These are phyloP conservation scores for Trypanosoma boissoni DNA, from an alignment of 208 protist species.

Conservation along the genomic window DNA sequence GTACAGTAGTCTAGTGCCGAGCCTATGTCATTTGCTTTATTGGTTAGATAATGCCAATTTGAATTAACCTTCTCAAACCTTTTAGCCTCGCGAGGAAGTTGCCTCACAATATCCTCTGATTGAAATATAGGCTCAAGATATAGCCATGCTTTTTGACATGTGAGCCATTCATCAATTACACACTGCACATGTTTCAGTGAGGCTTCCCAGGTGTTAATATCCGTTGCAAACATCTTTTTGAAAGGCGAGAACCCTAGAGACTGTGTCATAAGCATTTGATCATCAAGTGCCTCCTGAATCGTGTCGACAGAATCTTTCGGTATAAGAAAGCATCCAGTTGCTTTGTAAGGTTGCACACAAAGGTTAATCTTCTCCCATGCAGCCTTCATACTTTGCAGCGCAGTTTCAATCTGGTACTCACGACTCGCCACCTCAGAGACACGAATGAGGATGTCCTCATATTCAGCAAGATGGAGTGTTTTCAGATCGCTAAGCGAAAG, in stretches of 20 bases:
- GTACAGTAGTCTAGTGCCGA: constrained; percentile 85
- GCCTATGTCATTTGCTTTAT: constrained; percentile 74
- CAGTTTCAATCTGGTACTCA: constrained; percentile 95
- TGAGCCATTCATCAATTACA: constrained; percentile 94
- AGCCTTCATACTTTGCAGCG: constrained; percentile 93
- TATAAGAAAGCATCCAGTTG: constrained; percentile 93
- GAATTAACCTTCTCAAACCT: constrained; percentile 93
- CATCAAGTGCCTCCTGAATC: constrained; percentile 94
- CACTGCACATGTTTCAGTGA: constrained; percentile 87
- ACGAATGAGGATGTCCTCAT: constrained; percentile 85
- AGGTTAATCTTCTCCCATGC: constrained; percentile 91
- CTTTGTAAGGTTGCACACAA: constrained; percentile 84
- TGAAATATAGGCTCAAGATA: constrained; percentile 97
- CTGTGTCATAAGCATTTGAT: constrained; percentile 96
- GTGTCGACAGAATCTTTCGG: constrained; percentile 89
- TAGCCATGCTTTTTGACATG: constrained; percentile 94
- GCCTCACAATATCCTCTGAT: constrained; percentile 94
- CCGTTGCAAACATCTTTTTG: constrained; percentile 96
- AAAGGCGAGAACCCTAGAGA: constrained; percentile 95
- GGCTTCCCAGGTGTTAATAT: constrained; percentile 91
- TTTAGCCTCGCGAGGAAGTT: constrained; percentile 93
- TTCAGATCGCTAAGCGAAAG: constrained; percentile 82
- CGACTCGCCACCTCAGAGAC: constrained; percentile 94
- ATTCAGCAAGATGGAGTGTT: constrained; percentile 61
- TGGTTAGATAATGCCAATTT: constrained; percentile 93